Base-by-base conservation (phyloP, 2,329 filamentous ascomycete genomes). In the Aspergillus udagawae region DNA sequence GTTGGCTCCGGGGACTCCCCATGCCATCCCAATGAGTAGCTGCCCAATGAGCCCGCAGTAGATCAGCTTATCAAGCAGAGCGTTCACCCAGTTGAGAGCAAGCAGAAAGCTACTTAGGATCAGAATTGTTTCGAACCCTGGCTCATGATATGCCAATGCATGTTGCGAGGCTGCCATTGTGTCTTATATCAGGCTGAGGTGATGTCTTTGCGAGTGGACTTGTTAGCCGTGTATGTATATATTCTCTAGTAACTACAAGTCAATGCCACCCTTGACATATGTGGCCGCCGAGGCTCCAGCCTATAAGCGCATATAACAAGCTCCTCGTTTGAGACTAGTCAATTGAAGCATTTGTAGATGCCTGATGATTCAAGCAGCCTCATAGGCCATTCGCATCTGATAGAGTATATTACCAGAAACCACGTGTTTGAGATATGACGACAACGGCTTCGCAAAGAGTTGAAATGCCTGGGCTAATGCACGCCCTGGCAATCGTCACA, bases 11-110 rank as follows among this genome's bases (percentile, higher is more conserved):
- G 89, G 88, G 0, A 80, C 81, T 8, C 89, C 89, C 82, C 83
- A 92, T 8, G 85, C 82, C 8, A 91, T 81, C 12, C 89, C 89
- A 20, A 91, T 70, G 7, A 91, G 75, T 14, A 92, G 80, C 64
- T 92, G 87, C 0, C 88, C 89, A 6, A 92, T 74, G 0, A 92
- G 80, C 0, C 88, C 89, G 65, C 88, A 91, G 68, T 87, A 90
- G 0, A 90, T 66, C 0, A 83, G 62, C 14, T 73, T 77, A 63
- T 91, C 83, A 1, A 91, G 77, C 0, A 79, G 65, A 55, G 77
- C 76, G 60, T 86, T 85, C 58, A 83, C 63, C 5, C 81, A 48
- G 61, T 90, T 90, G 48, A 90, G 79, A 0, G 83, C 68, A 0
- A 90, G 67, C 0, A 91, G 70, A 62, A 92, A 86, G 0, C 84